Percentiles rank a stretch among this genome's conserved stretches.
These are phyloP conservation scores for Entrophospora sp. DNA, from an alignment of 192 early-diverging fungal species.

Conservation along the genomic window DNA sequence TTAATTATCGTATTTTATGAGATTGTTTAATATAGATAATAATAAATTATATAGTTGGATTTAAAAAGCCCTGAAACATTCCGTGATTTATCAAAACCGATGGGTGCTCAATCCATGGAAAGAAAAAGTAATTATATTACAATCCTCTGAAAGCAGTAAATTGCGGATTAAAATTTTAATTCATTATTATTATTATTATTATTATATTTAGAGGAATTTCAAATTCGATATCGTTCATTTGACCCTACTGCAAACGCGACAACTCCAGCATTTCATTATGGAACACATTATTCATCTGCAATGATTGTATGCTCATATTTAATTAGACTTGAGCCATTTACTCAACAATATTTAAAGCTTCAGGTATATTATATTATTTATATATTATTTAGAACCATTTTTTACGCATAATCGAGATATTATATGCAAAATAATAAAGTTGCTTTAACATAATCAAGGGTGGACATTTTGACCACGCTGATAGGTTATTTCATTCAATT, in stretches of 20 bases:
- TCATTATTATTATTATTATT: conserved; percentile 17
- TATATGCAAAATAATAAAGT: too few relatives aligned
- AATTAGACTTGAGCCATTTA: conserved; percentile 86
- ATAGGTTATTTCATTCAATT: conserved; percentile 71
- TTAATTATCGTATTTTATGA: too few relatives aligned
- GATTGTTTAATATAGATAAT: too few relatives aligned
- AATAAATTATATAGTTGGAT: conserved; percentile 56
- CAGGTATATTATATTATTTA: conserved; percentile 33
- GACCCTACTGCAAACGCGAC: conserved; percentile 40
- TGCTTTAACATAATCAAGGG: too few relatives aligned
- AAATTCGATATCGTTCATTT: conserved; percentile 54
- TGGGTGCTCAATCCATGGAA: conserved; percentile 72
- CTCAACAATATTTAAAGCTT: conserved; percentile 65
- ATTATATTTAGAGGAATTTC: conserved; percentile 43
- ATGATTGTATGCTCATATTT: conserved; percentile 84
- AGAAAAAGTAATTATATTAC: conserved; percentile 43
- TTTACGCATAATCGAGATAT: too few relatives aligned
- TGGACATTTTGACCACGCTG: conserved; percentile 78
- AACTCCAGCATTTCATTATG: conserved; percentile 77
- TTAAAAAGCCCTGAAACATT: conserved; percentile 64
- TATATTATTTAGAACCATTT: conserved; percentile 21
- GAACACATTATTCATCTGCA: conserved; percentile 94
- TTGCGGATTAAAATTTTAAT: neutral
- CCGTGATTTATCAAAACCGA: conserved; percentile 85
- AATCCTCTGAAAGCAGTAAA: too few relatives aligned